Percentiles rank a stretch among this genome's conserved stretches.
These are phyloP conservation scores for Jackrogersella minutella DNA, from an alignment of 495 filamentous ascomycete genomes.

Conservation along the genomic window DNA sequence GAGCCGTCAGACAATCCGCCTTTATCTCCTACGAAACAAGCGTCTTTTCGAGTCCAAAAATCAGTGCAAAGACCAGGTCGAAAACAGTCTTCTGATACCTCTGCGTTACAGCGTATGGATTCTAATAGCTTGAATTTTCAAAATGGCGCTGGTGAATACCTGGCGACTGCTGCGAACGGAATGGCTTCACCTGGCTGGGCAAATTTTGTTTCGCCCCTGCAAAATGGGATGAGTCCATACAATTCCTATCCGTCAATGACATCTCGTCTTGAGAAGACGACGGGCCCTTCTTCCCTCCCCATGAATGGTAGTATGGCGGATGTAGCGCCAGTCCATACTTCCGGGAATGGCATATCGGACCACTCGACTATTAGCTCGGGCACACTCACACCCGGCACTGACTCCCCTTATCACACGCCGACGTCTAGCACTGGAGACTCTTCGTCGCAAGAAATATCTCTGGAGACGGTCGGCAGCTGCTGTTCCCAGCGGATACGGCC, in stretches of 20 bases:
- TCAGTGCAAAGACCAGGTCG: constrained; percentile 42
- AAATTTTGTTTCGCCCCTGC: constrained; percentile 1
- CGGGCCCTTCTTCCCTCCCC: constrained; percentile 2
- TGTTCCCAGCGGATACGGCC: constrained; percentile 31
- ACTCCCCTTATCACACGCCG: constrained; percentile 34
- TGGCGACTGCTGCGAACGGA: constrained; percentile 5
- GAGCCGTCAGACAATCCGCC: constrained; percentile 38
- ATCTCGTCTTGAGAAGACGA: not conserved
- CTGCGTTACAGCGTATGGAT: constrained; percentile 56
- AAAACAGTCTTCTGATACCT: constrained; percentile 56
- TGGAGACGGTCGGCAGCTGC: constrained; percentile 21
- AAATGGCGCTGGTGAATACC: constrained; percentile 4
- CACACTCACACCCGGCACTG: constrained; percentile 22
- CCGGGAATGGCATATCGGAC: constrained; percentile 25
- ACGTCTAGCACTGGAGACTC: constrained; percentile 20
- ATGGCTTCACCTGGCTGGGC: constrained; percentile 1
- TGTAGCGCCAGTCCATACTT: constrained; percentile 2
- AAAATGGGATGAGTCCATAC: constrained; percentile 18
- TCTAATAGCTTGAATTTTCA: constrained; percentile 51
- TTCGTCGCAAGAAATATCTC: constrained; percentile 17
- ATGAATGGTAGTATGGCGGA: constrained; percentile 11
- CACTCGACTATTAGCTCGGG: constrained; percentile 28
- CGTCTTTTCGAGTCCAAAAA: constrained; percentile 56
- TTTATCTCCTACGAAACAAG: constrained; percentile 44
- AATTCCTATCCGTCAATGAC: constrained; percentile 10